Conservation (phyloP, 371 early-diverging fungal species). For the Mucor plumbeus region DNA sequence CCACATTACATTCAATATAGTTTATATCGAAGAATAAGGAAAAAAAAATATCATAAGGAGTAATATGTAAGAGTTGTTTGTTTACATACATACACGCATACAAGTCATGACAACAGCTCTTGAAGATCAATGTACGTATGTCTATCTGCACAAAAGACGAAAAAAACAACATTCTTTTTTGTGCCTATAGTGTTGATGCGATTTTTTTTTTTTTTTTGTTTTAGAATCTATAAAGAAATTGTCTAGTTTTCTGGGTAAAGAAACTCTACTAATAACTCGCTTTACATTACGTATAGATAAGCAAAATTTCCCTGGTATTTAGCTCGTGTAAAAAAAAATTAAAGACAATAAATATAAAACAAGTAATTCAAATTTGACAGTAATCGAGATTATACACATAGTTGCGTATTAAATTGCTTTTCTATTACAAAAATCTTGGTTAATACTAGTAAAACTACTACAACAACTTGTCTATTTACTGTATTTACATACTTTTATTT, state of each 20-base stretch:
- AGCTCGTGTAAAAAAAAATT: too few relatives aligned
- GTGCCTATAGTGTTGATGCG: background rate
- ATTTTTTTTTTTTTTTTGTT: too few relatives aligned
- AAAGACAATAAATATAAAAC: too few relatives aligned
- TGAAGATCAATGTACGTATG: constrained; percentile 3
- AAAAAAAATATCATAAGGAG: background rate
- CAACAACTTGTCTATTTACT: too few relatives aligned
- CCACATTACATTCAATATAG: background rate
- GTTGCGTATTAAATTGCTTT: too few relatives aligned
- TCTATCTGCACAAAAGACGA: background rate
- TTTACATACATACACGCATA: background rate
- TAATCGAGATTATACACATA: too few relatives aligned
- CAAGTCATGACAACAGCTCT: constrained; percentile 1
- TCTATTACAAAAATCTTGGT: too few relatives aligned
- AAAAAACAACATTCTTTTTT: background rate
- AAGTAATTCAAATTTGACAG: too few relatives aligned
- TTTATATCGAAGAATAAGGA: background rate
- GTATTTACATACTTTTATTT: too few relatives aligned
- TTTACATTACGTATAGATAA: too few relatives aligned
- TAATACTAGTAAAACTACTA: too few relatives aligned
- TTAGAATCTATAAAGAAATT: background rate
- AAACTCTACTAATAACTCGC: background rate
- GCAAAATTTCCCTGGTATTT: too few relatives aligned
- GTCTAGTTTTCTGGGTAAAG: background rate
- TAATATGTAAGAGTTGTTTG: constrained; percentile 1